Base-by-base conservation (phyloP, 2,329 filamentous ascomycete genomes). In the Penicillium sp. region DNA sequence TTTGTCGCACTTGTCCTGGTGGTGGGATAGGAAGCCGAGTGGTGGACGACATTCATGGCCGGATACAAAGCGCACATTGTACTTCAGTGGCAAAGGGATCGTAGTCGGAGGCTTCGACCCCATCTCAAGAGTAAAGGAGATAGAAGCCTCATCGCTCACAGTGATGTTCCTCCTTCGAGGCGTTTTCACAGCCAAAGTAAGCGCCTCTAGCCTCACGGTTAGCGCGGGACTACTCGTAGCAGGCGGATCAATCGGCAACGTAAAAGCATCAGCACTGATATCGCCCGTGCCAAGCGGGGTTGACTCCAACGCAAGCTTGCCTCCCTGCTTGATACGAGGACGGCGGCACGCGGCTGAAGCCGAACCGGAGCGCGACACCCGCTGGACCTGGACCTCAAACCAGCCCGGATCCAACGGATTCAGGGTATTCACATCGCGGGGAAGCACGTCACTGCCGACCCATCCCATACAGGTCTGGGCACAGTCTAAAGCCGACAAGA, bases 391-490 rank as follows among this genome's bases (percentile, higher is more conserved):
- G 9, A 83, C 68, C 33, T 81, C 76, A 47, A 83, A 71, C 83
- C 83, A 85, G 5, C 80, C 78, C 50, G 80, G 75, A 7, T 67
- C 56, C 13, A 77, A 62, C 1, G 59, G 51, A 11, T 69, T 58
- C 13, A 58, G 53, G 1, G 68, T 70, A 44, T 59, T 54, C 23
- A 67, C 60, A 37, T 75, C 70, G 10, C 70, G 67, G 2, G 81
- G 80, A 3, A 79, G 62, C 27, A 74, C 69, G 9, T 72, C 57
- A 21, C 78, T 72, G 9, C 75, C 75, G 4, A 84, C 74, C 83
- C 83, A 86, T 7, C 82, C 83, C 80, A 85, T 83, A 56, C 80
- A 83, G 51, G 82, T 80, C 35, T 72, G 71, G 6, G 78, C 75
- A 14, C 74, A 78, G 8, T 75, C 68, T 27, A 77, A 53, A 43